Evolutionary conservation across 805 yeast species (phyloP).

Genomic region (Saturnispora hagleri): DNA sequence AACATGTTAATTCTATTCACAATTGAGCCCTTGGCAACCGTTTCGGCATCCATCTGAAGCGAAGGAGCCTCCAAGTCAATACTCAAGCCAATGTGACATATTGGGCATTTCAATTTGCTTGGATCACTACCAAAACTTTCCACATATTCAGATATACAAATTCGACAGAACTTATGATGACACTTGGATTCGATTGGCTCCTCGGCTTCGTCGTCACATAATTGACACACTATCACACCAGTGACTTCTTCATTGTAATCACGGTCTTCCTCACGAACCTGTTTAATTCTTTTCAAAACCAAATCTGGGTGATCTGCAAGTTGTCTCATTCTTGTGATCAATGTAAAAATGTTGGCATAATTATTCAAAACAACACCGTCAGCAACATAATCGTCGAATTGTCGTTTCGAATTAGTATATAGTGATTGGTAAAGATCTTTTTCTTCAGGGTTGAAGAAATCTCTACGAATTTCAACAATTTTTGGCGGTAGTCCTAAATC

Average conservation of each 20-base stretch:
- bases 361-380: slow-evolving; percentile 95
- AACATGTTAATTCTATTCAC: slow-evolving; percentile 83
- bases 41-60: slow-evolving; percentile 51
- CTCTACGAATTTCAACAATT: slow-evolving; percentile 80
- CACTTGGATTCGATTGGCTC: slow-evolving; percentile 94
- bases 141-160: slow-evolving; percentile 84
- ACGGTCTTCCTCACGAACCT: slow-evolving; percentile 24
- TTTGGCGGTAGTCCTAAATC: slow-evolving; percentile 97
- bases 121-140: slow-evolving; percentile 64
- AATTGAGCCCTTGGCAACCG: slow-evolving; percentile 59
- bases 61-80: slow-evolving; percentile 88
- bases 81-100: slow-evolving; percentile 87
- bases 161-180: slow-evolving; percentile 86
- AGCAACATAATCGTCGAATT: slow-evolving; percentile 86
- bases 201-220: slow-evolving; percentile 97
- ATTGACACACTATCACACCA: slow-evolving; percentile 69
- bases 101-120: slow-evolving; percentile 75
- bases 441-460: slow-evolving; percentile 88
- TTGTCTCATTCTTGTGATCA: slow-evolving; percentile 96
- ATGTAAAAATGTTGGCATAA: slow-evolving; percentile 92
- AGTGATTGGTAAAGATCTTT: slow-evolving; percentile 84
- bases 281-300: slow-evolving; percentile 59
- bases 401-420: slow-evolving; percentile 77
- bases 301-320: slow-evolving; percentile 97
- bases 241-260: slow-evolving; percentile 23